Conservation (phyloP, 805 yeast species). For the Peterozyma xylosa region DNA sequence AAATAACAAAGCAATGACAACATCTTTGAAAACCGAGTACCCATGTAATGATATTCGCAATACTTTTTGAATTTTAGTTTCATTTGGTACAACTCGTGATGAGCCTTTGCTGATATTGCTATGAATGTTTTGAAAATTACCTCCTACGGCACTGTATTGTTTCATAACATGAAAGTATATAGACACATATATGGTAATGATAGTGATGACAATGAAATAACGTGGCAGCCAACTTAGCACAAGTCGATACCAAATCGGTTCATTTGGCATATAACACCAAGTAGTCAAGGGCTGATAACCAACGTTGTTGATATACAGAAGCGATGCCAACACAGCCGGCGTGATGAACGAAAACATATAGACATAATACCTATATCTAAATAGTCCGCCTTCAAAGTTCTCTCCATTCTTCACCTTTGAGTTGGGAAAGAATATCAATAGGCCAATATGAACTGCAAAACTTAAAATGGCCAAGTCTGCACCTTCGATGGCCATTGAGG, state of each 20-base stretch:
- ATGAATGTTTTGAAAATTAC: constrained; percentile 14
- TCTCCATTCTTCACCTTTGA: constrained; percentile 18
- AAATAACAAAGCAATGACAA: constrained; percentile 2
- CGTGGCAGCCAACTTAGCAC: constrained; percentile 81
- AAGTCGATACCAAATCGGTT: constrained; percentile 66
- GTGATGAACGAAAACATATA: constrained; percentile 50
- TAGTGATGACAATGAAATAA: constrained; percentile 53
- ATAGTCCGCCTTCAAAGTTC: constrained; percentile 67
- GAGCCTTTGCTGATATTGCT: background rate
- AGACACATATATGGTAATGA: constrained; percentile 56
- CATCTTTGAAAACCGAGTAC: background rate
- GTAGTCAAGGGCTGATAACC: constrained; percentile 59
- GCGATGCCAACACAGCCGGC: constrained; percentile 62
- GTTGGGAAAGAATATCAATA: constrained; percentile 60
- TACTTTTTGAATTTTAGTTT: background rate
- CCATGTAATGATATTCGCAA: background rate
- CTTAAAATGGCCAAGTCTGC: constrained; percentile 78
- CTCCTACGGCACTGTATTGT: constrained; percentile 51
- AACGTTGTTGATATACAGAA: constrained; percentile 53
- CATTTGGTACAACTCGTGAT: background rate
- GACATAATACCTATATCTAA: constrained; percentile 45
- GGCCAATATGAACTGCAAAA: constrained; percentile 76
- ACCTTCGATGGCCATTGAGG: constrained; percentile 76
- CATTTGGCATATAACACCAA: constrained; percentile 74
- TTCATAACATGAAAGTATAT: constrained; percentile 66